Percentiles rank a stretch among this genome's conserved stretches.
Evolutionary conservation across 2,329 filamentous ascomycete genomes (phyloP).

Genomic region (Cladophialophora immunda): DNA sequence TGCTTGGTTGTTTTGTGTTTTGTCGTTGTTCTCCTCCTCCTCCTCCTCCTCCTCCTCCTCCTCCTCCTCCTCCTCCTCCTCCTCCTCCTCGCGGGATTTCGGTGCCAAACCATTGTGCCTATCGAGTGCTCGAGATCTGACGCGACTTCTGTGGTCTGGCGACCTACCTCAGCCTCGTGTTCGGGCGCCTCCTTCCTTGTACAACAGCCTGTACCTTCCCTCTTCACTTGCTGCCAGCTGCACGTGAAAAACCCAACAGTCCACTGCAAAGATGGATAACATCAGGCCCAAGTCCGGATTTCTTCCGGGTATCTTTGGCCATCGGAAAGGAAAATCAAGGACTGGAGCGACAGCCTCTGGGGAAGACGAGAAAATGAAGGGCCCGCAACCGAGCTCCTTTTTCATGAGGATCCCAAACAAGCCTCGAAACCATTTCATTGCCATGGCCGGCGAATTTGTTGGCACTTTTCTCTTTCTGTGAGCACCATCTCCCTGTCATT

Average conservation of each 20-base stretch:
- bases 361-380: conserved; percentile 35
- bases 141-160: not conserved
- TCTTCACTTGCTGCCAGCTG: not conserved
- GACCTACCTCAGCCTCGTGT: conserved; percentile 17
- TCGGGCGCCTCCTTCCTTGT: conserved; percentile 21
- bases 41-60: too few species aligned
- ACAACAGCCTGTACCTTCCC: not conserved
- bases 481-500: conserved; percentile 10
- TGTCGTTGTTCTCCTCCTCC: conserved; percentile 2
- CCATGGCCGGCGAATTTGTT: conserved; percentile 60
- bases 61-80: too few species aligned
- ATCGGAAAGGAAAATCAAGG: conserved; percentile 23
- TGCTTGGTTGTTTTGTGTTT: not conserved
- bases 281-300: conserved; percentile 35
- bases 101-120: not conserved
- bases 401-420: conserved; percentile 44
- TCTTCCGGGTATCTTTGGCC: conserved; percentile 38
- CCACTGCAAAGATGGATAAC: conserved; percentile 37
- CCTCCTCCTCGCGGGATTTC: too few species aligned
- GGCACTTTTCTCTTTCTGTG: conserved; percentile 59
- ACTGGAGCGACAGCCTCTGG: conserved; percentile 26
- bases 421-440: conserved; percentile 56
- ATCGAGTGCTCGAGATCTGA: not conserved
- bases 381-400: conserved; percentile 29
- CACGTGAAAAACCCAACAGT: not conserved